Percentiles rank a stretch among this genome's conserved stretches.
phyloP scores from a whole-genome alignment of 257 asterid species.

The Solanum sitiens region DNA sequence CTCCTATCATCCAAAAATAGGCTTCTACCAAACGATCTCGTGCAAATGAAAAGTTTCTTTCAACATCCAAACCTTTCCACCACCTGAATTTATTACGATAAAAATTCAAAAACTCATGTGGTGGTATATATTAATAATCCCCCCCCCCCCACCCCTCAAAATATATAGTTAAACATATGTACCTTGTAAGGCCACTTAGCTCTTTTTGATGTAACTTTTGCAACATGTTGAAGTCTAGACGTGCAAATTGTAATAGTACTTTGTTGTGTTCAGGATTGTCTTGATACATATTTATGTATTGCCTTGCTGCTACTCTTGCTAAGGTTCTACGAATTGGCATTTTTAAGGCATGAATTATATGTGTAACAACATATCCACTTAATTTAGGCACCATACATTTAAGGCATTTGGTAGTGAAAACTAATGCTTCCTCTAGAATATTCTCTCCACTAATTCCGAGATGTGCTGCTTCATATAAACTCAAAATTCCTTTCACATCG shows the following conservation, averaged over 20 bases:
- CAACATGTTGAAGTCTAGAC: not conserved
- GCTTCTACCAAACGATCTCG: constrained; percentile 5
- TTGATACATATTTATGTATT: not conserved
- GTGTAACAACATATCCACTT: not conserved
- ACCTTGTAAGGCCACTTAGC: not conserved
- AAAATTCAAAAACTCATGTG: not conserved
- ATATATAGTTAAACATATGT: not conserved
- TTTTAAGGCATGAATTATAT: not conserved
- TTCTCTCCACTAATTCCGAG: not conserved
- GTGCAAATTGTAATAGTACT: not conserved
- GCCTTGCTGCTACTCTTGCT: not conserved
- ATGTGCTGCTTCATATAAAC: constrained; percentile 5
- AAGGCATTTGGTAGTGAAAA: not conserved
- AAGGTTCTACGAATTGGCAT: not conserved
- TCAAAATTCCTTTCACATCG: constrained; percentile 1
- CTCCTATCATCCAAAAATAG: not conserved
- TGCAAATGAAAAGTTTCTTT: not conserved
- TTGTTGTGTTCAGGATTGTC: not conserved
- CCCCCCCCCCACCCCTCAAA: not conserved
- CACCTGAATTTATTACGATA: not conserved
- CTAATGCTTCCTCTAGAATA: not conserved
- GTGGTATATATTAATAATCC: too few relatives aligned
- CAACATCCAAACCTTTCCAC: not conserved
- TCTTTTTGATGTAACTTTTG: not conserved
- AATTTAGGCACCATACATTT: not conserved